These are phyloP conservation scores for Picea sitchensis DNA, from an alignment of 75 land plant species.

Conservation along the genomic window DNA sequence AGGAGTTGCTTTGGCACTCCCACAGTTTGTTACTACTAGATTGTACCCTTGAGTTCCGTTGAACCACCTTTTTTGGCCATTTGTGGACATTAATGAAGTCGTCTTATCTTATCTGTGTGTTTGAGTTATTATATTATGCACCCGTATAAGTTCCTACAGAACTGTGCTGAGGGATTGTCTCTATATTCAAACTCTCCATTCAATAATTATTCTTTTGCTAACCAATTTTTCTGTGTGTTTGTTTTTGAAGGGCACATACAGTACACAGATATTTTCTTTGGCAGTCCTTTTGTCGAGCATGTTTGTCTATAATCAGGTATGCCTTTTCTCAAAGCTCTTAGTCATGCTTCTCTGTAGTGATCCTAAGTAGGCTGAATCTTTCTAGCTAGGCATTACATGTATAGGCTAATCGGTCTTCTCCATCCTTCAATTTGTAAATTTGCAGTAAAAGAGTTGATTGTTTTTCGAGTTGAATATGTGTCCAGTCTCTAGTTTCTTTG, in stretches of 20 bases:
- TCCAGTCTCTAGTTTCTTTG: not conserved
- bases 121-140: too few species aligned
- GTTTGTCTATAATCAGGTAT: constrained; percentile 97
- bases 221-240: too few species aligned
- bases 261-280: constrained; percentile 94
- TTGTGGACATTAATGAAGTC: too few species aligned
- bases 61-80: too few species aligned
- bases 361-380: not conserved
- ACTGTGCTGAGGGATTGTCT: too few species aligned
- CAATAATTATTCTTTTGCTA: too few species aligned
- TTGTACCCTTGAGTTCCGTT: too few species aligned
- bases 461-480: not conserved
- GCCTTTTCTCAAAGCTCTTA: not conserved
- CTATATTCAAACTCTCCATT: too few species aligned
- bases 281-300: constrained; percentile 96
- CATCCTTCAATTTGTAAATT: not conserved
- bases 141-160: too few species aligned
- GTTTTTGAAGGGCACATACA: constrained; percentile 87
- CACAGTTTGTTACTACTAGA: too few species aligned
- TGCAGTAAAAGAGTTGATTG: not conserved
- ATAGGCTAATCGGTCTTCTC: not conserved
- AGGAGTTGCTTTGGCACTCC: too few species aligned
- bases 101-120: too few species aligned
- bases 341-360: not conserved
- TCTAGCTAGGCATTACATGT: not conserved